Evolutionary conservation across 2,329 filamentous ascomycete species (phyloP).

Genomic region (Neurospora sp.): DNA sequence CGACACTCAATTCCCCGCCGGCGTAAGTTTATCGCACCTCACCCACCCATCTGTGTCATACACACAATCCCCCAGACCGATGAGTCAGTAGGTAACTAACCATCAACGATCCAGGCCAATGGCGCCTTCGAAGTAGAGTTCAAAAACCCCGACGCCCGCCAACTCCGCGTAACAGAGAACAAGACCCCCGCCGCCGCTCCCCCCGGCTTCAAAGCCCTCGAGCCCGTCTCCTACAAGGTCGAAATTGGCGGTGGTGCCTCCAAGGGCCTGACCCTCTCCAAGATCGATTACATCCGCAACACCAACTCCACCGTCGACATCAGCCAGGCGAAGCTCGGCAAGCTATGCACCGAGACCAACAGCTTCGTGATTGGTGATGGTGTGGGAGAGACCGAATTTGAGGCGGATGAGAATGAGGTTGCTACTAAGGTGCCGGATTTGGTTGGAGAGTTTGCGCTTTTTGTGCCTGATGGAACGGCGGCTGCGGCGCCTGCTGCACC

Average conservation of each 20-base stretch:
- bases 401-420: slow-evolving; percentile 31
- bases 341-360: slow-evolving; percentile 25
- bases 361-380: slow-evolving; percentile 26
- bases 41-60: neutral
- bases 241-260: slow-evolving; percentile 23
- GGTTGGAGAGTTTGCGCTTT: slow-evolving; percentile 26
- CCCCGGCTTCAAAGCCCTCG: slow-evolving; percentile 27
- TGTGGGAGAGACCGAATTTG: slow-evolving; percentile 31
- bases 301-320: slow-evolving; percentile 25
- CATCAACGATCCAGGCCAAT: slow-evolving; percentile 12
- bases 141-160: slow-evolving; percentile 24
- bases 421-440: slow-evolving; percentile 22
- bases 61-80: neutral
- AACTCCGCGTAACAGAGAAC: slow-evolving; percentile 29
- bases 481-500: slow-evolving; percentile 10
- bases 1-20: slow-evolving; percentile 24
- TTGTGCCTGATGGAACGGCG: slow-evolving; percentile 20
- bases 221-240: slow-evolving; percentile 27
- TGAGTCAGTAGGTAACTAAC: too few relatives aligned
- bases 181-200: slow-evolving; percentile 24
- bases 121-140: slow-evolving; percentile 32
- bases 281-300: slow-evolving; percentile 31
- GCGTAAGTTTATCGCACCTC: slow-evolving; percentile 17
- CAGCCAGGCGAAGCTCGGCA: slow-evolving; percentile 26
- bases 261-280: slow-evolving; percentile 24